Base-by-base conservation (phyloP, 345 rosid species). In the Mallotus nudiflorus region DNA sequence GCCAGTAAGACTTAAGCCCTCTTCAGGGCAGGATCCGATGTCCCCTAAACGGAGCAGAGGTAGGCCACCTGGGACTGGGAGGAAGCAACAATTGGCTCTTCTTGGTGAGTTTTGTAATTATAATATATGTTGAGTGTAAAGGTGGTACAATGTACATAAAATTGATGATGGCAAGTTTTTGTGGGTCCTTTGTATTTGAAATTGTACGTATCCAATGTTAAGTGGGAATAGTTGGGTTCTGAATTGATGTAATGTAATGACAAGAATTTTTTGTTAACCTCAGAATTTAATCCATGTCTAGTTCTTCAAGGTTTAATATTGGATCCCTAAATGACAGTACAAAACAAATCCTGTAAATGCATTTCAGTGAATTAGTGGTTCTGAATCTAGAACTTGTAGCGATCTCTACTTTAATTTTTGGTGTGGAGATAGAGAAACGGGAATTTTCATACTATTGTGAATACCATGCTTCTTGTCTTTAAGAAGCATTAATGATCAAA, bases 21-120 rank as follows among this genome's bases (percentile, higher is more conserved):
- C 89, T 19, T 74, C 90, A 14, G 81, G 75, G 33, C 78, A 87
- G 39, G 89, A 84, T 82, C 77, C 96, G 0, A 76, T 82, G 70
- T 80, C 80, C 44, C 85, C 85, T 28, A 92, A 81, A 74, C 73
- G 87, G 74, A 73, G 72, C 19, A 81, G 91, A 83, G 99, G 99
- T 27, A 86, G 98, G 56, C 98, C 99, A n/a, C 99, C 93, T 70
- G 99, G 99, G 18, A 84, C 83, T 69, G 98, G 99, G 71, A 86
- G 99, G 84, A 96, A 96, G 87, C 99, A 96, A 74, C 94, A 89
- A 8, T 63, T 96, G 69, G 96, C 99, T 51, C 77, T 79, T 74
- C 87, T 91, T 53, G 99, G 99, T 91, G 71, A 81, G 90, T 68
- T 64, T 66, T 81, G 40, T 45, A 13, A 52, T 60, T 69, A 39